Evolutionary conservation across 495 filamentous ascomycete genomes (phyloP).

Genomic region (Xeromyces bisporus): DNA sequence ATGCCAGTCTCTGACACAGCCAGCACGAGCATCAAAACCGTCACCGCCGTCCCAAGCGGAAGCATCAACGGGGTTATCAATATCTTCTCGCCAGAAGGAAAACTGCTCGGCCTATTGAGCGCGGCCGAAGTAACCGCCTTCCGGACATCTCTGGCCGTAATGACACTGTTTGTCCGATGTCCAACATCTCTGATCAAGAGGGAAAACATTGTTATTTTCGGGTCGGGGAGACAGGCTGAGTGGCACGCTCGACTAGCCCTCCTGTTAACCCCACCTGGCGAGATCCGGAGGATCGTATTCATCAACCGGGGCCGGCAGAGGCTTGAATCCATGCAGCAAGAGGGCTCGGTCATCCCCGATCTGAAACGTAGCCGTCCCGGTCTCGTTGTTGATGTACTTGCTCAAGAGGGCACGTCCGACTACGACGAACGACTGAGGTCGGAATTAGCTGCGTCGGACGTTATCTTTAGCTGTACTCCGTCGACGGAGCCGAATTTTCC

Average conservation of each 20-base stretch:
- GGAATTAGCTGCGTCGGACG: conserved; percentile 33
- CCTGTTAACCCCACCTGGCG: conserved; percentile 36
- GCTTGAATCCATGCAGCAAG: conserved; percentile 15
- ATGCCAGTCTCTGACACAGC: conserved; percentile 62
- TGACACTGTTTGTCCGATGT: conserved; percentile 51
- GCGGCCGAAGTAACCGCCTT: conserved; percentile 83
- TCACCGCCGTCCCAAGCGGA: conserved; percentile 27
- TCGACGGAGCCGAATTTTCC: conserved; percentile 44
- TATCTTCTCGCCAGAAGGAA: conserved; percentile 50
- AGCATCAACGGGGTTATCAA: conserved; percentile 61
- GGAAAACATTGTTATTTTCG: conserved; percentile 63
- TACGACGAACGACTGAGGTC: conserved; percentile 13
- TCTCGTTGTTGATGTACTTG: conserved; percentile 10
- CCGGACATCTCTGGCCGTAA: conserved; percentile 72
- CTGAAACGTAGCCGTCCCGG: conserved; percentile 12
- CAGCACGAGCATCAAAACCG: conserved; percentile 45
- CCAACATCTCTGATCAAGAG: conserved; percentile 33
- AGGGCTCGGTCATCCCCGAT: conserved; percentile 11
- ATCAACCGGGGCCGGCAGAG: conserved; percentile 52
- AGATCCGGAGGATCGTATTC: conserved; percentile 56
- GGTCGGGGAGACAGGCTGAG: conserved; percentile 74
- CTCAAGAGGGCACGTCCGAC: conserved; percentile 14
- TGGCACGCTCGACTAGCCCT: conserved; percentile 82
- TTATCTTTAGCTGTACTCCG: conserved; percentile 69
- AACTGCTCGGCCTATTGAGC: conserved; percentile 60